Percentiles rank a stretch among this genome's conserved stretches.
Evolutionary conservation across 495 filamentous ascomycete genomes (phyloP).

Genomic region (Neurospora hispaniola): DNA sequence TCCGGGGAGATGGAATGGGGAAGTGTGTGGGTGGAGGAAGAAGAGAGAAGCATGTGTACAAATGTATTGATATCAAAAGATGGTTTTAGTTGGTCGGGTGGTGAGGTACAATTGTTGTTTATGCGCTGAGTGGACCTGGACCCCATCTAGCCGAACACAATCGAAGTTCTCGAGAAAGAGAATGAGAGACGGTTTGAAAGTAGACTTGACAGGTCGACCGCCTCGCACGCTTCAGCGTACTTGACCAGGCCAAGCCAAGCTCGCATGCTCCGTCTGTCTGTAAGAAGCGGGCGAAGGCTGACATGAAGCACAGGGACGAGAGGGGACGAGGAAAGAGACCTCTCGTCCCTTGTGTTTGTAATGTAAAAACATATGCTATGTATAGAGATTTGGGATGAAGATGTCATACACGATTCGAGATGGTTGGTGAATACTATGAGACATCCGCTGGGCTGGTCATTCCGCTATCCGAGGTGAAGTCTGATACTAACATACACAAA

Average conservation of each 20-base stretch:
- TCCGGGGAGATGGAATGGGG: background rate
- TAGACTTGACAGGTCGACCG: background rate
- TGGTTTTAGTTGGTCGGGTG: background rate
- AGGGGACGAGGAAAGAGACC: background rate
- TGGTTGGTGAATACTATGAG: background rate
- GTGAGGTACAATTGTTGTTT: background rate
- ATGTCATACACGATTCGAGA: background rate
- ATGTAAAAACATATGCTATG: background rate
- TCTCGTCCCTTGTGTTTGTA: background rate
- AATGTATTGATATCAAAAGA: slow-evolving; percentile 1
- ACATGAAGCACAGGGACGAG: background rate
- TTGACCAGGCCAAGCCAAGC: background rate
- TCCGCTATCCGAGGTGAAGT: background rate
- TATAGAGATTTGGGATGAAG: background rate
- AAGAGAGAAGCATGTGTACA: background rate
- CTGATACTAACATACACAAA: background rate
- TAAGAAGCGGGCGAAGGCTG: background rate
- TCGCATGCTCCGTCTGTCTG: background rate
- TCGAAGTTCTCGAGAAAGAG: background rate
- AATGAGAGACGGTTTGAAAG: background rate
- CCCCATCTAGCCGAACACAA: background rate
- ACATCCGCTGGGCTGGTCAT: background rate
- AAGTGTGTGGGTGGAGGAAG: background rate
- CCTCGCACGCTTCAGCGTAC: background rate
- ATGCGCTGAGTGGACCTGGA: background rate